Evolutionary conservation across 805 yeast genomes (phyloP).

Genomic region (Nakazawaea wyomingensis): DNA sequence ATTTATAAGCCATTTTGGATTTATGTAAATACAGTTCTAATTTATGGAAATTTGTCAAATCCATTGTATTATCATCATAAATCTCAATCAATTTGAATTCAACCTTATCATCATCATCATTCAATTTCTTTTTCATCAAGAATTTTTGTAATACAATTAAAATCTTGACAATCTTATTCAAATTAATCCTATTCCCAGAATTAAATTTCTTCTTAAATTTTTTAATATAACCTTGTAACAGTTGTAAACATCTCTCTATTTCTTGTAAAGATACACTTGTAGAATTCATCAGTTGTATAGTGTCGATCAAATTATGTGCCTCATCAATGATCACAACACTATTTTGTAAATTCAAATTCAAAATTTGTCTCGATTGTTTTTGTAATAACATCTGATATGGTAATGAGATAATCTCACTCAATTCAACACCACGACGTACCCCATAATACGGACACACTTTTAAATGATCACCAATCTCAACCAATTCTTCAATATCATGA

Average conservation of each 20-base stretch:
- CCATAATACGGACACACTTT: conserved; percentile 82
- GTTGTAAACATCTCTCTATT: conserved; percentile 36
- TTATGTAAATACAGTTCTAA: conserved; percentile 57
- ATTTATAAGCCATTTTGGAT: conserved; percentile 78
- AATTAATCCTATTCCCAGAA: conserved; percentile 64
- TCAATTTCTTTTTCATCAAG: conserved; percentile 28
- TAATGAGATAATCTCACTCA: conserved; percentile 71
- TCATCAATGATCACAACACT: conserved; percentile 82
- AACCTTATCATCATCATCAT: conserved; percentile 49
- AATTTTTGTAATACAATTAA: conserved; percentile 47
- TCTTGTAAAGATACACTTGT: conserved; percentile 48
- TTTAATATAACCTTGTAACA: conserved; percentile 48
- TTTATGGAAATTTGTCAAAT: conserved; percentile 63
- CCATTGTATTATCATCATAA: conserved; percentile 57
- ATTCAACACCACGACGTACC: conserved; percentile 46
- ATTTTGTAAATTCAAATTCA: conserved; percentile 54
- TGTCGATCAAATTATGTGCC: conserved; percentile 84
- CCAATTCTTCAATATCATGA: conserved; percentile 78
- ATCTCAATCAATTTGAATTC: conserved; percentile 48
- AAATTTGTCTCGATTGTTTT: conserved; percentile 48
- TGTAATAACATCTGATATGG: conserved; percentile 81
- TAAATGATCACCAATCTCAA: conserved; percentile 47
- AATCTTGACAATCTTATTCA: conserved; percentile 58
- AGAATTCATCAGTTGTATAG: conserved; percentile 67
- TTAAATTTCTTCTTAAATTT: conserved; percentile 64